phyloP scores from a whole-genome alignment of 352 stramenopile genomes.

The Pythium grandisporangium region DNA sequence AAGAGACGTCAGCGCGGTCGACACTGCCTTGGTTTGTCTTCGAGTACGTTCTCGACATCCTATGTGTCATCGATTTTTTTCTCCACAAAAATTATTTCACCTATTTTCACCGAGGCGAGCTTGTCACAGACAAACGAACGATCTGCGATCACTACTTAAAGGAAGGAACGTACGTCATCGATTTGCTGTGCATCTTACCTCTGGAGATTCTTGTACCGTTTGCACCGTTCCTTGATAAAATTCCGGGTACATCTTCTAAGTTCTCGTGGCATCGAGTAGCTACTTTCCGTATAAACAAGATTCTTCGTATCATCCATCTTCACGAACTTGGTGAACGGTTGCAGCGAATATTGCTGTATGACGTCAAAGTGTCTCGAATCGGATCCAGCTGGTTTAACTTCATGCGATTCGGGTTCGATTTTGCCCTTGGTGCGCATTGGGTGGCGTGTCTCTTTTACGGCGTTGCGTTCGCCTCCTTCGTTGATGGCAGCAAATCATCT shows the following conservation, averaged over 20 bases:
- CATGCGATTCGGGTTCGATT: constrained; percentile 26
- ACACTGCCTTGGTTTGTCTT: constrained; percentile 19
- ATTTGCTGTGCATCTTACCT: constrained; percentile 25
- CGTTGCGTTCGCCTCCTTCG: constrained; percentile 3
- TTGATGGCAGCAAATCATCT: constrained; percentile 1
- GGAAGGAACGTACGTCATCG: constrained; percentile 26
- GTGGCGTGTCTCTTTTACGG: constrained; percentile 19
- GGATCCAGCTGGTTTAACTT: constrained; percentile 22
- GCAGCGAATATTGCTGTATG: constrained; percentile 47
- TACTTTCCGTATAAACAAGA: constrained; percentile 43
- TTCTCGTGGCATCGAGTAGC: too few relatives aligned
- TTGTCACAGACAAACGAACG: constrained; percentile 17
- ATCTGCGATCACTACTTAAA: constrained; percentile 29
- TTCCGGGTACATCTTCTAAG: too few relatives aligned
- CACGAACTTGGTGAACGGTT: constrained; percentile 32
- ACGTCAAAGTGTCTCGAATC: constrained; percentile 14
- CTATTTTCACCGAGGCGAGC: constrained; percentile 25
- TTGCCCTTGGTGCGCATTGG: constrained; percentile 16
- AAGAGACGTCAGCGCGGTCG: too few relatives aligned
- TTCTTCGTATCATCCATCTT: constrained; percentile 43
- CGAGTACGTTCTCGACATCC: constrained; percentile 28
- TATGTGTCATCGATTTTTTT: constrained; percentile 36
- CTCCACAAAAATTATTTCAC: constrained; percentile 39
- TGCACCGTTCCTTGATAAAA: too few relatives aligned
- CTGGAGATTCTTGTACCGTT: constrained; percentile 23